Evolutionary conservation across 805 yeast genomes (phyloP).

Genomic region (Wickerhamiella azyma): DNA sequence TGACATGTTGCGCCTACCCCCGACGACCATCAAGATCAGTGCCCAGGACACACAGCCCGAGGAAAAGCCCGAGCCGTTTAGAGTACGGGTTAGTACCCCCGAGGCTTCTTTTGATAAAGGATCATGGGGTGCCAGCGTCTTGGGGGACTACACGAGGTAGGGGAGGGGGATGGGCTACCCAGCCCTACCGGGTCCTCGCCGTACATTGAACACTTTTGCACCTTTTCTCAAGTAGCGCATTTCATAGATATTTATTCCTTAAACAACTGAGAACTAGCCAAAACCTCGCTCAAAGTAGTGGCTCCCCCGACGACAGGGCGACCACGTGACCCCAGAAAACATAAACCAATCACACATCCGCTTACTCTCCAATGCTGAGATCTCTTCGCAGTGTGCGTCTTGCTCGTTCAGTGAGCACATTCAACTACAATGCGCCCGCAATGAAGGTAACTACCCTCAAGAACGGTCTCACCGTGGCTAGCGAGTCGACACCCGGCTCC

Average conservation of each 20-base stretch:
- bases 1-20: constrained; percentile 47
- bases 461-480: constrained; percentile 93
- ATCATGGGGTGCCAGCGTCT: no score
- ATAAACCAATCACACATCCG: constrained; percentile 7
- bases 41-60: constrained; percentile 38
- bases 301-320: neutral
- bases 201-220: no score
- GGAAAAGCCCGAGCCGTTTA: neutral
- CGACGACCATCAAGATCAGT: constrained; percentile 48
- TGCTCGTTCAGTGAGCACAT: constrained; percentile 18
- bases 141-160: no score
- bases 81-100: constrained; percentile 1
- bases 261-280: no score
- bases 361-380: constrained; percentile 14
- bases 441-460: constrained; percentile 59
- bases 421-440: constrained; percentile 25
- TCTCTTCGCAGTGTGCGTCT: constrained; percentile 10
- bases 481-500: constrained; percentile 75
- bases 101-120: constrained; percentile 1
- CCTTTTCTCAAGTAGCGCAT: no score
- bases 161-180: no score
- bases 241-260: no score
- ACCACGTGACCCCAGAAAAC: neutral
- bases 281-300: no score
- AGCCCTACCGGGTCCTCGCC: no score